Conservation (phyloP, 495 filamentous ascomycete genomes). For the Neurospora terricola region DNA sequence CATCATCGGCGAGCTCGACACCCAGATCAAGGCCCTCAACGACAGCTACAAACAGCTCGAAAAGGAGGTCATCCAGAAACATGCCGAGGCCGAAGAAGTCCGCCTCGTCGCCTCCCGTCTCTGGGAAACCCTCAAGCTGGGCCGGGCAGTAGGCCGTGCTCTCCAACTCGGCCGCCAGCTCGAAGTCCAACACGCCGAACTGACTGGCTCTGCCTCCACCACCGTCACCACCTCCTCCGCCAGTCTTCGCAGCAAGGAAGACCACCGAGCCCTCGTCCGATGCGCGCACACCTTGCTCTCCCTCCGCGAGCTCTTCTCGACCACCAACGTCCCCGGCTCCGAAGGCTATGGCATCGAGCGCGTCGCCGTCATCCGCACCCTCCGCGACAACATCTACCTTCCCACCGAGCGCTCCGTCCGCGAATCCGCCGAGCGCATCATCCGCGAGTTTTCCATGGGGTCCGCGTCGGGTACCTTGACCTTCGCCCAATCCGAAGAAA, state of each 20-base stretch:
- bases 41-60: slow-evolving; percentile 75
- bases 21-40: slow-evolving; percentile 67
- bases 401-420: slow-evolving; percentile 62
- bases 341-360: slow-evolving; percentile 68
- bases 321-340: slow-evolving; percentile 48
- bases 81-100: slow-evolving; percentile 72
- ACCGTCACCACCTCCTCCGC: slow-evolving; percentile 12
- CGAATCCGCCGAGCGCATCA: slow-evolving; percentile 64
- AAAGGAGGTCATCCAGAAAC: slow-evolving; percentile 71
- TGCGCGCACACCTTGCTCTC: slow-evolving; percentile 66
- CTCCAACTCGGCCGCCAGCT: slow-evolving; percentile 77
- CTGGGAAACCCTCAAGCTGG: slow-evolving; percentile 67
- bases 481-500: slow-evolving; percentile 73
- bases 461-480: slow-evolving; percentile 46
- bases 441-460: slow-evolving; percentile 77
- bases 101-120: slow-evolving; percentile 61
- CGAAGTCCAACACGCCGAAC: slow-evolving; percentile 61
- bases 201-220: slow-evolving; percentile 21
- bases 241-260: slow-evolving; percentile 40
- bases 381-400: slow-evolving; percentile 55
- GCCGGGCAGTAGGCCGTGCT: slow-evolving; percentile 63
- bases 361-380: slow-evolving; percentile 55
- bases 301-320: slow-evolving; percentile 60
- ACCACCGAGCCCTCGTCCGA: slow-evolving; percentile 66
- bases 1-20: slow-evolving; percentile 62